phyloP scores from a whole-genome alignment of 352 stramenopile species.

The Phytophthora foliorum region DNA sequence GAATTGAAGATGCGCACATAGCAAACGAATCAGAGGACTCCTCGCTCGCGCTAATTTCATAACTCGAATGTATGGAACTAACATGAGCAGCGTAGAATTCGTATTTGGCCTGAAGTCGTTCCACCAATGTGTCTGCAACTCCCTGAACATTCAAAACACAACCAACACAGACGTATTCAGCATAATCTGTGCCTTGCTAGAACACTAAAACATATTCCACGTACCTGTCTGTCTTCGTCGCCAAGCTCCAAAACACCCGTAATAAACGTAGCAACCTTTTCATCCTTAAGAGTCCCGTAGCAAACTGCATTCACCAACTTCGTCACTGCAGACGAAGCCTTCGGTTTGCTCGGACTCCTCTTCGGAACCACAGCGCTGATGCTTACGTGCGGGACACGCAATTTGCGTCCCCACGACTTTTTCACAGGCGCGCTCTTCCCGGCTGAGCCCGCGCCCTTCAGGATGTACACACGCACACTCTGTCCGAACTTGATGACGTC shows the following conservation, averaged over 20 bases:
- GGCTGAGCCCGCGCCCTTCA: slow-evolving; percentile 75
- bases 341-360: slow-evolving; percentile 57
- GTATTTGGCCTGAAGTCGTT: slow-evolving; percentile 86
- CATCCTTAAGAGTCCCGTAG: slow-evolving; percentile 77
- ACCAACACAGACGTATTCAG: neutral
- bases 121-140: slow-evolving; percentile 82
- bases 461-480: slow-evolving; percentile 86
- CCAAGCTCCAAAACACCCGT: slow-evolving; percentile 75
- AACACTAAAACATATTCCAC: neutral
- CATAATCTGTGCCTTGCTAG: neutral
- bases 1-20: slow-evolving; percentile 6
- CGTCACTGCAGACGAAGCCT: slow-evolving; percentile 60
- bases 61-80: slow-evolving; percentile 9
- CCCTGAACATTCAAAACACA: slow-evolving; percentile 47
- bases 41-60: neutral
- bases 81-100: slow-evolving; percentile 87
- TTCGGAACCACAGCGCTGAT: slow-evolving; percentile 83
- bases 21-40: neutral
- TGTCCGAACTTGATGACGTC: slow-evolving; percentile 91
- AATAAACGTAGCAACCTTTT: slow-evolving; percentile 79
- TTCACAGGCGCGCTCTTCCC: slow-evolving; percentile 80
- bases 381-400: slow-evolving; percentile 77
- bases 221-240: slow-evolving; percentile 75
- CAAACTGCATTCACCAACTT: slow-evolving; percentile 91
- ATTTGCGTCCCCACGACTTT: slow-evolving; percentile 83